phyloP scores from a whole-genome alignment of 805 yeast species.

The Kuraishia cidri region DNA sequence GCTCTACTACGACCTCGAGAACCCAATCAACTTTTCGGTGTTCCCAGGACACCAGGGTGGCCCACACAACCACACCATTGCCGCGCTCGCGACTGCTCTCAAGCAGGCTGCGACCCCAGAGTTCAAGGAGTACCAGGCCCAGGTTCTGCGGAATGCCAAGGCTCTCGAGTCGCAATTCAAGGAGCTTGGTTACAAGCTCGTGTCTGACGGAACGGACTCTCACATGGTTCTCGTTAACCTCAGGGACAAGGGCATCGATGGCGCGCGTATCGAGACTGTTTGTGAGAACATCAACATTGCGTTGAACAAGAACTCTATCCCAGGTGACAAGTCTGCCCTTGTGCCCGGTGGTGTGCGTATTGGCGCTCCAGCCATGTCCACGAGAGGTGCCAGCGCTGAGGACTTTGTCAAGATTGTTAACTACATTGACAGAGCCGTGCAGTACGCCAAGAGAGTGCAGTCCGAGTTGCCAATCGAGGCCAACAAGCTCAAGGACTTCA shows the following conservation, averaged over 20 bases:
- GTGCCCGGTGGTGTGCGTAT: slow-evolving; percentile 97
- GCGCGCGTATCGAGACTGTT: slow-evolving; percentile 94
- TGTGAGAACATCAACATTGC: slow-evolving; percentile 94
- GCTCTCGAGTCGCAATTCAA: slow-evolving; percentile 70
- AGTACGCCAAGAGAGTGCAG: slow-evolving; percentile 71
- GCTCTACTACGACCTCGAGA: slow-evolving; percentile 83
- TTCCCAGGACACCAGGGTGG: slow-evolving; percentile 99
- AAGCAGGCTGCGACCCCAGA: slow-evolving; percentile 91
- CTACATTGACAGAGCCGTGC: slow-evolving; percentile 75
- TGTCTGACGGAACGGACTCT: slow-evolving; percentile 93
- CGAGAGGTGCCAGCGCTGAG: slow-evolving; percentile 87
- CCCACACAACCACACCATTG: slow-evolving; percentile 98
- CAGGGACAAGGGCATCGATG: slow-evolving; percentile 86
- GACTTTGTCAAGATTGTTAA: slow-evolving; percentile 77
- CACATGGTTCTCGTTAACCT: slow-evolving; percentile 91
- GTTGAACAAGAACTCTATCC: slow-evolving; percentile 93
- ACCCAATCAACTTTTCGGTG: slow-evolving; percentile 93
- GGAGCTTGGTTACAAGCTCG: slow-evolving; percentile 68
- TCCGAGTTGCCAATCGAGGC: slow-evolving; percentile 80
- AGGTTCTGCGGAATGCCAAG: slow-evolving; percentile 84
- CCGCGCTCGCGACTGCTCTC: slow-evolving; percentile 94
- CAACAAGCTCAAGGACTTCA: slow-evolving; percentile 93
- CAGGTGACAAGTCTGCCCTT: slow-evolving; percentile 94
- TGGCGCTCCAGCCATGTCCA: slow-evolving; percentile 98
- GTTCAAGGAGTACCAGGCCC: slow-evolving; percentile 81